Evolutionary conservation across 106 monocot genomes (phyloP).

Genomic region (Acorus gramineus): DNA sequence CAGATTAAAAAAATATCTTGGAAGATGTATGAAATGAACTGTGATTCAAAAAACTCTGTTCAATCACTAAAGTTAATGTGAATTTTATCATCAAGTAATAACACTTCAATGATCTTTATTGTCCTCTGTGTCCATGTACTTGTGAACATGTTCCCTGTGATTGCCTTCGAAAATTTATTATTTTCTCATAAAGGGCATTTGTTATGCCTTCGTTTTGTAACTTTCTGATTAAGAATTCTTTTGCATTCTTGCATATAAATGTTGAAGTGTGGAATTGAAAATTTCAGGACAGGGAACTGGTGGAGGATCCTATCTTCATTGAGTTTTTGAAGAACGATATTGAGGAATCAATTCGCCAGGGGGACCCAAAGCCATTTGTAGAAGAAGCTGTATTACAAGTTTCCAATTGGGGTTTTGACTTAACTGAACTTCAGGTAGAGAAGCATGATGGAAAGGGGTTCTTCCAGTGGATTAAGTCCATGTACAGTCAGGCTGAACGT

Average conservation of each 20-base stretch:
- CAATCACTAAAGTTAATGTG: too few species aligned
- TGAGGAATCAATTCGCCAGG: slow-evolving; percentile 76
- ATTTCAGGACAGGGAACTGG: slow-evolving; percentile 68
- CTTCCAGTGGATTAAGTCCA: slow-evolving; percentile 55
- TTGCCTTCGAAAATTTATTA: too few species aligned
- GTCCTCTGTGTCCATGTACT: too few species aligned
- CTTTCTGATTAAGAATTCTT: background rate
- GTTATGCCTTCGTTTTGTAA: background rate
- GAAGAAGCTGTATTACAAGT: slow-evolving; percentile 89
- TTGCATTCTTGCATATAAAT: background rate
- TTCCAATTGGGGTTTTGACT: slow-evolving; percentile 84
- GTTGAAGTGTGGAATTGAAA: background rate
- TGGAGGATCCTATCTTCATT: slow-evolving; percentile 38
- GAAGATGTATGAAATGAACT: too few species aligned
- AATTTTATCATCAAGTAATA: too few species aligned
- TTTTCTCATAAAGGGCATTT: too few species aligned
- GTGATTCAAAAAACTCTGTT: too few species aligned
- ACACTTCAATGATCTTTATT: too few species aligned
- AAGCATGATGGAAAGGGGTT: slow-evolving; percentile 49
- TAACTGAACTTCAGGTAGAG: slow-evolving; percentile 76
- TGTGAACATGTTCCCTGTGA: too few species aligned
- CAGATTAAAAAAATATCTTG: too few species aligned
- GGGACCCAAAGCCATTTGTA: slow-evolving; percentile 63
- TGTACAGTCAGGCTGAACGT: slow-evolving; percentile 48
- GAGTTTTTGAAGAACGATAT: slow-evolving; percentile 90